Evolutionary conservation across 495 filamentous ascomycete species (phyloP).

Genomic region (Penicillium desertorum): DNA sequence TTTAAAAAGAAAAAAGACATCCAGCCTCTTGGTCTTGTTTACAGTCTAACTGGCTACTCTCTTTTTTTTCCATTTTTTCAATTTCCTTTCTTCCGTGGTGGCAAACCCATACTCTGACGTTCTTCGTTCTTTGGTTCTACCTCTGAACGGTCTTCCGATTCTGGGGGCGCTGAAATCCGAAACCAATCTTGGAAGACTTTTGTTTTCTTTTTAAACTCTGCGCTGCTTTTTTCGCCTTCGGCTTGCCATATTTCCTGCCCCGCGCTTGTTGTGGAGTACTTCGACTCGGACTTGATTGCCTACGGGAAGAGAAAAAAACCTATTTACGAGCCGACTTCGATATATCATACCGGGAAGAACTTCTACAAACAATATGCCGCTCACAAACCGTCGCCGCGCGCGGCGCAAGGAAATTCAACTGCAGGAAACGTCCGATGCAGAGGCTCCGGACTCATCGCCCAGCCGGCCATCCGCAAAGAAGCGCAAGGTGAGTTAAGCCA

Average conservation of each 20-base stretch:
- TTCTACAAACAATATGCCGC: constrained; percentile 39
- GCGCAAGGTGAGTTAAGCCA: constrained; percentile 60
- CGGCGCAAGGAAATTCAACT: constrained; percentile 51
- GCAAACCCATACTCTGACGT: constrained; percentile 34
- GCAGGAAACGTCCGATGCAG: constrained; percentile 50
- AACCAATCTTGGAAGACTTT: constrained; percentile 19
- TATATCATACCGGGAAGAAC: constrained; percentile 3
- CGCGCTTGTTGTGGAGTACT: constrained; percentile 16
- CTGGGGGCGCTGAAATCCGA: constrained; percentile 32
- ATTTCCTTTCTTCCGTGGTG: constrained; percentile 28
- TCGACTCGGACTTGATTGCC: constrained; percentile 10
- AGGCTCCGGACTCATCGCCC: constrained; percentile 64
- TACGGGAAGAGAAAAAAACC: constrained; percentile 8
- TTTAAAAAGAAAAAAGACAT: neutral
- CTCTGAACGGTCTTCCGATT: constrained; percentile 30
- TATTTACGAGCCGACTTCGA: neutral
- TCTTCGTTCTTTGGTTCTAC: constrained; percentile 40
- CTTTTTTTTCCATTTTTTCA: constrained; percentile 1
- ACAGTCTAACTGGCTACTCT: constrained; percentile 4
- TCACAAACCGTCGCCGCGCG: constrained; percentile 53
- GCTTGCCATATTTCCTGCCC: constrained; percentile 27
- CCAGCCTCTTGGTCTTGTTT: constrained; percentile 11
- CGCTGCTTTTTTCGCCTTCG: constrained; percentile 25
- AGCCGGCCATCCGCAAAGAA: constrained; percentile 71
- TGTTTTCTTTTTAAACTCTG: constrained; percentile 17